Evolutionary conservation across 352 stramenopile genomes (phyloP).

Genomic region (Thraustochytrium sp.): DNA sequence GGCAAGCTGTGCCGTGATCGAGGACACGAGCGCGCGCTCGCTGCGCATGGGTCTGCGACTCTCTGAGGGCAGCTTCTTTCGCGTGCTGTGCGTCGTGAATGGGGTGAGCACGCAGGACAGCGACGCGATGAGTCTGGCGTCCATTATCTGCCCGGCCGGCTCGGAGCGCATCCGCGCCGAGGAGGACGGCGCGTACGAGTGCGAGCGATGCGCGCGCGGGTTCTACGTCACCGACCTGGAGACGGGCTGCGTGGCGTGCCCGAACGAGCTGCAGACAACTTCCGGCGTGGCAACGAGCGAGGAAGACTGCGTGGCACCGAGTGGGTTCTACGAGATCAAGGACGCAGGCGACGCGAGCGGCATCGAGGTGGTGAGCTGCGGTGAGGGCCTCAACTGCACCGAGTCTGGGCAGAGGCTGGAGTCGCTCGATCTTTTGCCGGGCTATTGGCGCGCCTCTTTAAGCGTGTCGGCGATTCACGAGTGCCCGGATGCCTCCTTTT

Average conservation of each 20-base stretch:
- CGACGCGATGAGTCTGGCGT: background rate
- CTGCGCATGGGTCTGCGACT: background rate
- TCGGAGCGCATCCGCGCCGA: background rate
- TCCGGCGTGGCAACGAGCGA: background rate
- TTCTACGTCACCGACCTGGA: background rate
- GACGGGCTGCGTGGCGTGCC: background rate
- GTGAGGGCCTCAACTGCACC: background rate
- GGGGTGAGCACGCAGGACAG: background rate
- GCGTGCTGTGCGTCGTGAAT: background rate
- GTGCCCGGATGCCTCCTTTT: background rate
- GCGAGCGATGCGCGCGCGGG: background rate
- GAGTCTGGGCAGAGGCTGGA: background rate
- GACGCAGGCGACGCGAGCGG: too few relatives aligned
- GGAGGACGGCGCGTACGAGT: background rate
- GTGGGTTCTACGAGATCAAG: background rate
- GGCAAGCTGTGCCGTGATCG: background rate
- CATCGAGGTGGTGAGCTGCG: background rate
- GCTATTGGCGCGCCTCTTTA: background rate
- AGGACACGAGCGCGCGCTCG: background rate
- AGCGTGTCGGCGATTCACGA: background rate
- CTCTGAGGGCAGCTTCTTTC: background rate
- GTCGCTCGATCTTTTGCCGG: background rate
- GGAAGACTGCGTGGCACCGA: background rate
- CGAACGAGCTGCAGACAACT: background rate
- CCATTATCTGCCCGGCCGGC: background rate